Base-by-base conservation (phyloP, 441 rosid genomes). In the Euphorbia schlechtendalii region DNA sequence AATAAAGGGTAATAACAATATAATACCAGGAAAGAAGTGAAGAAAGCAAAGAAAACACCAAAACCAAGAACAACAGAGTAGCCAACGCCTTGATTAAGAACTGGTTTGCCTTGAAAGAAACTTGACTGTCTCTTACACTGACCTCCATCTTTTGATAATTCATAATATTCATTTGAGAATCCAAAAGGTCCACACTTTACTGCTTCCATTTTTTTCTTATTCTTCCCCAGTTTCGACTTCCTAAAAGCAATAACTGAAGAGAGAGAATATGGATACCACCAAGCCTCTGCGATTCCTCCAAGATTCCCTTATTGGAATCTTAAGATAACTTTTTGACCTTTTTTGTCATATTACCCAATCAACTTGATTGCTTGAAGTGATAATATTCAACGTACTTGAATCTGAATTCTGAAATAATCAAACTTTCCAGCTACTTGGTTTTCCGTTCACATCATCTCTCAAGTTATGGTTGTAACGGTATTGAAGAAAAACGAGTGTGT, bases 11-110 rank as follows among this genome's bases (percentile, higher is more conserved):
- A 40, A 8, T 40, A 10, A 36, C 0, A 0, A n/a, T n/a, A 4
- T 32, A 3, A 21, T 75, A 92, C 96, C 85, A 92, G 78, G 75
- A 88, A 81, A 70, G 98, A 86, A 56, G 96, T 89, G 81, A 92
- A 89, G 72, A 87, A 32, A 40, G 96, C 98, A 63, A 92, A 92
- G 80, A 92, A 92, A 64, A 89, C 92, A 27, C 98, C 98, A 30
- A 92, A 92, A n/a, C 92, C 96, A 64, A 89, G 84, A 67, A 89
- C 83, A 56, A 87, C 82, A 38, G 96, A 81, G 69, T 89, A 89
- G 34, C 98, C 98, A 57, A 88, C 86, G 0, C 88, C 90, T 76
- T 89, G 92, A 70, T 85, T 84, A 17, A 89, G 85, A 55, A 83
- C 87, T 6, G 90, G 48, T 67, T 85, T 82, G 38, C 81, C 88